Evolutionary conservation across 2,329 filamentous ascomycete genomes (phyloP).

Genomic region (Pseudocercospora eumusae): DNA sequence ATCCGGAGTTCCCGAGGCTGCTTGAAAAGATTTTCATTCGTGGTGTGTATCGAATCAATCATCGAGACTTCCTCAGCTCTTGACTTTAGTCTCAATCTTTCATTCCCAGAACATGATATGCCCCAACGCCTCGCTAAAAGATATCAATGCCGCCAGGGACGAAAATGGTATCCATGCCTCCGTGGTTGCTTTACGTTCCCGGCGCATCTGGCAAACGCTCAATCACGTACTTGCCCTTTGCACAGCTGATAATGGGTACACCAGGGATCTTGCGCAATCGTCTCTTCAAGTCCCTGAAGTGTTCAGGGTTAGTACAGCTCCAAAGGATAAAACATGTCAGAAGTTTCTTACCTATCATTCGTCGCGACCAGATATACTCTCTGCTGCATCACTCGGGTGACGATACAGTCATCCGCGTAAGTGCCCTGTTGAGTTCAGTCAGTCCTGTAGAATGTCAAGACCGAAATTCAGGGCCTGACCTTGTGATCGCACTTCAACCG

Average conservation of each 20-base stretch:
- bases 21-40: not conserved
- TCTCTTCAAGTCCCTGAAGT: slow-evolving; percentile 67
- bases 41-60: not conserved
- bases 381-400: slow-evolving; percentile 50
- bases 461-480: slow-evolving; percentile 57
- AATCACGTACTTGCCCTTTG: slow-evolving; percentile 88
- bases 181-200: slow-evolving; percentile 53
- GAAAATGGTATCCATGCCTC: not conserved
- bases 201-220: slow-evolving; percentile 86
- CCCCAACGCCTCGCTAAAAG: slow-evolving; percentile 20
- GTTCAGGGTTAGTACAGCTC: not conserved
- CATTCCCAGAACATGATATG: not conserved
- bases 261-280: slow-evolving; percentile 79
- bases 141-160: not conserved
- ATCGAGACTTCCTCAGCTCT: not conserved
- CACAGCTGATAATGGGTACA: slow-evolving; percentile 77
- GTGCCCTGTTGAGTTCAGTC: slow-evolving; percentile 60
- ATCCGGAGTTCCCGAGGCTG: not conserved
- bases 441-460: too few species aligned
- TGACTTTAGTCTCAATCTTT: not conserved
- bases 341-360: slow-evolving; percentile 58
- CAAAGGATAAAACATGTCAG: not conserved
- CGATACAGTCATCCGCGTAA: slow-evolving; percentile 79
- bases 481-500: slow-evolving; percentile 87
- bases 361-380: slow-evolving; percentile 53